Evolutionary conservation across 352 stramenopile species (phyloP), one percentile per base, ranked within the genome.

Genomic region (Phytophthora syringae): DNA sequence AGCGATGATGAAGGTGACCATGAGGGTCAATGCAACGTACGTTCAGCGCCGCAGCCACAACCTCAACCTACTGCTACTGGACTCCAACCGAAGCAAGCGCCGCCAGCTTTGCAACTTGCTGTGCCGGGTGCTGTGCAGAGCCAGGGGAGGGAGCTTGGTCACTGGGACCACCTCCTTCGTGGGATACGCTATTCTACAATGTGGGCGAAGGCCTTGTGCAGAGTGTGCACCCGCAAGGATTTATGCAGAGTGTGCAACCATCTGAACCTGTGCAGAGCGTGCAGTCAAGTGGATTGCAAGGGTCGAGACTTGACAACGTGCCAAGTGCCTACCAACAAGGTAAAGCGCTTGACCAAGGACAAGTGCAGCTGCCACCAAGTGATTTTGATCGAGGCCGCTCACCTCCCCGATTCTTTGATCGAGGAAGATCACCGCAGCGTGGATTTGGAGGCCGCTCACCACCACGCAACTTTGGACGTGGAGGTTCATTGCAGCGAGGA

Each of bases 121-220:
- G 32, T 11, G 32, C 32, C 32, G 32, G 32, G 32, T 39, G 32
- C 42, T 30, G 42, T 47, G 43, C 43, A 42, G 54, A 25, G 32
- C 21, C 44, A 63, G 43, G 54, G 44, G 32, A 63, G 43, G 16
- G 54, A 4, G 13, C 18, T 32, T 1, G n/a, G 11, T 12, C 9
- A 20, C 30, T 7, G 11, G 44, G 32, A 39, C 1, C 20, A 5
- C 32, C 10, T 32, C 24, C 34, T 30, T 32, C 21, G 5, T 62
- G 54, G 54, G 43, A 62, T 11, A 36, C 24, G 7, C 15, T 54
- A 3, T 16, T 62, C 6, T 40, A 27, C n/a, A 18, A 54, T 9
- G 4, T 63, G 24, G 44, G 44, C n/a, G 43, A 63, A 50, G 54
- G 54, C 27, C 54, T 55, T 1, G 40, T 21, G 32, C 6, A 47